Conservation (phyloP, 2,329 filamentous ascomycete genomes). For the Aspergillus jensenii region DNA sequence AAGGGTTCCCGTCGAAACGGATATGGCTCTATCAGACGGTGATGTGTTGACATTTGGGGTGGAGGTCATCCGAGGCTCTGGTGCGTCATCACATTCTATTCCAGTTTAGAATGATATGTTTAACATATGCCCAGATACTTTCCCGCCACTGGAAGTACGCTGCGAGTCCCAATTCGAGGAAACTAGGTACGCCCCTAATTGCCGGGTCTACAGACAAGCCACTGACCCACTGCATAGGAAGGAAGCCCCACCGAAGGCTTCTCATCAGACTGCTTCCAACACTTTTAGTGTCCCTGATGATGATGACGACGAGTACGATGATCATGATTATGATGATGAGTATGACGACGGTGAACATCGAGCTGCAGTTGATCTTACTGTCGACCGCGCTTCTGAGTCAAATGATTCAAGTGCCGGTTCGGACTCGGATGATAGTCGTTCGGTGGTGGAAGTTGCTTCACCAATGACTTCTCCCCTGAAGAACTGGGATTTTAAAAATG, state of each 20-base stretch:
- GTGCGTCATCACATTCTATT: conserved; percentile 26
- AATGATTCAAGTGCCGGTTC: conserved; percentile 14
- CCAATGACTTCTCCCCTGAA: conserved; percentile 24
- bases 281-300: conserved; percentile 44
- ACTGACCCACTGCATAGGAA: conserved; percentile 16
- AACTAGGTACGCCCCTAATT: conserved; percentile 15
- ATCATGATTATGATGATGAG: conserved; percentile 17
- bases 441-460: conserved; percentile 22
- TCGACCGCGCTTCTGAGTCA: conserved; percentile 10
- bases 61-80: conserved; percentile 49
- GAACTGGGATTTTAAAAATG: conserved; percentile 6
- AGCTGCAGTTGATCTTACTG: background rate
- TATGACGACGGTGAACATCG: background rate
- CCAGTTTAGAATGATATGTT: background rate
- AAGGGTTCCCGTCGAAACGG: conserved; percentile 39
- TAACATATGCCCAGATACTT: conserved; percentile 24
- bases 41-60: conserved; percentile 48
- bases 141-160: conserved; percentile 33
- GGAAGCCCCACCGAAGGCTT: conserved; percentile 3
- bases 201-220: background rate
- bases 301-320: conserved; percentile 32
- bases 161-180: conserved; percentile 32
- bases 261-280: conserved; percentile 26
- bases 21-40: conserved; percentile 39
- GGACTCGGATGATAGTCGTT: conserved; percentile 20